Conservation (phyloP, 2,329 filamentous ascomycete species). For the Sporothrix protearum region DNA sequence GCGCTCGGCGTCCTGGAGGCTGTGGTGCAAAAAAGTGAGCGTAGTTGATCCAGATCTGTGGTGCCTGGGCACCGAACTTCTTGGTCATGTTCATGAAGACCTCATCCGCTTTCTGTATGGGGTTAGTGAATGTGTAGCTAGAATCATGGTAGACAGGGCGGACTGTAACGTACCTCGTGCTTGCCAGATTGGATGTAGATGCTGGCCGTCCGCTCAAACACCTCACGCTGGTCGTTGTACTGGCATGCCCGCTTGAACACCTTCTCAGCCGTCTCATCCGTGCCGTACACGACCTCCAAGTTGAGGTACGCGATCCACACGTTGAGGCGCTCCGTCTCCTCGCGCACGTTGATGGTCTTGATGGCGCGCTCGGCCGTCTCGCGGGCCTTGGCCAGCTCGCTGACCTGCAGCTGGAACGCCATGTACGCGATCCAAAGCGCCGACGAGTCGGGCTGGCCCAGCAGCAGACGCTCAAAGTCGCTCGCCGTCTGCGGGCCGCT, state of each 20-base stretch:
- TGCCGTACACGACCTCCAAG: slow-evolving; percentile 86
- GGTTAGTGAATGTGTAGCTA: background rate
- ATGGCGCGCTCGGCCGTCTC: slow-evolving; percentile 88
- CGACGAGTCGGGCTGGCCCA: slow-evolving; percentile 91
- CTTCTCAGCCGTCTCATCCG: slow-evolving; percentile 74
- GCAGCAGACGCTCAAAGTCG: slow-evolving; percentile 89
- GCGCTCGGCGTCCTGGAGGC: slow-evolving; percentile 63
- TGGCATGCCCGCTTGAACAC: slow-evolving; percentile 90
- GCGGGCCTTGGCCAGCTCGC: slow-evolving; percentile 82
- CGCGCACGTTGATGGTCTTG: slow-evolving; percentile 83
- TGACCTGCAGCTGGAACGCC: slow-evolving; percentile 94
- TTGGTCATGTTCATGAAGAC: slow-evolving; percentile 84
- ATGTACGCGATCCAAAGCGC: slow-evolving; percentile 95
- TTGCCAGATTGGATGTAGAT: slow-evolving; percentile 94
- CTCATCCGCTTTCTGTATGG: slow-evolving; percentile 71
- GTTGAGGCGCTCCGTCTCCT: slow-evolving; percentile 90
- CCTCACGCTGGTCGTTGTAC: slow-evolving; percentile 86
- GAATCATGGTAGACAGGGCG: background rate
- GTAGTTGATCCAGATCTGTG: slow-evolving; percentile 89
- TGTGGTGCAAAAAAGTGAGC: slow-evolving; percentile 85
- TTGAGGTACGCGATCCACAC: slow-evolving; percentile 95
- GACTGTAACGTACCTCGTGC: slow-evolving; percentile 59
- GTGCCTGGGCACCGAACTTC: slow-evolving; percentile 78
- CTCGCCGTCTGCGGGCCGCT: slow-evolving; percentile 84
- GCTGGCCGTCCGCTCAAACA: slow-evolving; percentile 83